Evolutionary conservation across 176 grass and related monocot species (phyloP).

Genomic region (Carex myosuroides): DNA sequence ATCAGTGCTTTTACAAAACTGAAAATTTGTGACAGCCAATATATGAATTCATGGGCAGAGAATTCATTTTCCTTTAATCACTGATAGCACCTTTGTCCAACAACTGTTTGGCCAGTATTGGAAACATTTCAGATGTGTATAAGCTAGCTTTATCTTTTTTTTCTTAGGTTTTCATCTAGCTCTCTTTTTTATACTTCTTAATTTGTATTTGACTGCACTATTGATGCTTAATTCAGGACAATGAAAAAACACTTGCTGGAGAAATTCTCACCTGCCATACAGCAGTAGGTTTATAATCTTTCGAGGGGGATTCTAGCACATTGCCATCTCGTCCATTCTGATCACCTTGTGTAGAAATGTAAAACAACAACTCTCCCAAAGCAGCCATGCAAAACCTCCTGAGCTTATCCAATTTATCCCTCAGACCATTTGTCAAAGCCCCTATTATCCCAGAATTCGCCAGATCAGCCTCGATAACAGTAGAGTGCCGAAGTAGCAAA

Average conservation of each 20-base stretch:
- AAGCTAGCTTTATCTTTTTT: not conserved
- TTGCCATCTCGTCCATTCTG: conserved; percentile 63
- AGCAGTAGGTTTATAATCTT: conserved; percentile 46
- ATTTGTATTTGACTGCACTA: not conserved
- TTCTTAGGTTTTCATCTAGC: not conserved
- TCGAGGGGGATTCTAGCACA: conserved; percentile 66
- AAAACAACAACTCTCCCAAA: conserved; percentile 88
- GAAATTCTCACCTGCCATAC: conserved; percentile 73
- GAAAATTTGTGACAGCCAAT: not conserved
- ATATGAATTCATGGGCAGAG: not conserved
- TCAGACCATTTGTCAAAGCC: conserved; percentile 83
- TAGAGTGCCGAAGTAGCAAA: conserved; percentile 90
- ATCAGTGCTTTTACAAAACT: not conserved
- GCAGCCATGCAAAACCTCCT: conserved; percentile 95
- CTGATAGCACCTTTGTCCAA: not conserved
- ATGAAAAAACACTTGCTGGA: conserved; percentile 6
- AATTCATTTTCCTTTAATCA: not conserved
- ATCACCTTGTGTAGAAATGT: conserved; percentile 87
- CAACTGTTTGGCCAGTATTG: not conserved
- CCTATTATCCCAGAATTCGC: conserved; percentile 90
- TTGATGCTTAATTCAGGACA: not conserved
- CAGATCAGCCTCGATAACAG: conserved; percentile 66
- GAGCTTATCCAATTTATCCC: conserved; percentile 86
- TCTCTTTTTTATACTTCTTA: not conserved
- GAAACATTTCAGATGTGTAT: not conserved